Evolutionary conservation across 148 eudicot genomes (phyloP), one percentile per base, ranked within the genome.

Genomic region (Vaccinium macrocarpon): DNA sequence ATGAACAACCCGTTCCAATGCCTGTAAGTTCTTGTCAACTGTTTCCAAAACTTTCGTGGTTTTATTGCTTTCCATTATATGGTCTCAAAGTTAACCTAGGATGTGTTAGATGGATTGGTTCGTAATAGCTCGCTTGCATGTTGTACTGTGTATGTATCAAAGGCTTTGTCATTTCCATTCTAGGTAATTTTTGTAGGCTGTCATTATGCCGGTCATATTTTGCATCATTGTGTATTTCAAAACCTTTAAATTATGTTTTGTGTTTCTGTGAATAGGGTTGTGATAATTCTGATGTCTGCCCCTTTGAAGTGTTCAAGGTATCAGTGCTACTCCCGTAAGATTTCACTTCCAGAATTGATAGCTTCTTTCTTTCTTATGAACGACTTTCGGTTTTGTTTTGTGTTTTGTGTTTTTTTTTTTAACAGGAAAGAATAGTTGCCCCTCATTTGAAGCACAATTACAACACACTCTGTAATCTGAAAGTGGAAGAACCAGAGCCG

Each of bases 241-340:
- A 50, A 8, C 80, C 52, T 71, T 35, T 52, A 2, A 35, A 68
- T 18, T 50, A 72, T 80, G 56, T 57, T 29, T 52, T 50, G 35
- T 50, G 35, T 23, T 32, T 86, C 70, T 85, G 42, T 86, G n/a
- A 71, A 86, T 87, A 96, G 99, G 99, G 98, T 72, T 97, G 99
- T 78, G 85, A 88, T 49, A 88, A 93, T 86, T 91, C 97, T 71
- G 94, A 95, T 86, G 87, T 95, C 79, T 97, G 99, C 78, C 94
- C 99, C 11, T 90, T 89, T 71, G 97, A 95, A 84, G 93, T 89
- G 86, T 95, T 97, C 87, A 93, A 97, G 99, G 99, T 97, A 93
- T 29, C 23, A 23, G 70, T 73, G 56, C 79, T 82, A 57, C 21
- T 23, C 72, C 13, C 23, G 3, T 10, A 9, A 74, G 59, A 55